phyloP scores from a whole-genome alignment of 139 green algal species.

The Ulvella scutata region DNA sequence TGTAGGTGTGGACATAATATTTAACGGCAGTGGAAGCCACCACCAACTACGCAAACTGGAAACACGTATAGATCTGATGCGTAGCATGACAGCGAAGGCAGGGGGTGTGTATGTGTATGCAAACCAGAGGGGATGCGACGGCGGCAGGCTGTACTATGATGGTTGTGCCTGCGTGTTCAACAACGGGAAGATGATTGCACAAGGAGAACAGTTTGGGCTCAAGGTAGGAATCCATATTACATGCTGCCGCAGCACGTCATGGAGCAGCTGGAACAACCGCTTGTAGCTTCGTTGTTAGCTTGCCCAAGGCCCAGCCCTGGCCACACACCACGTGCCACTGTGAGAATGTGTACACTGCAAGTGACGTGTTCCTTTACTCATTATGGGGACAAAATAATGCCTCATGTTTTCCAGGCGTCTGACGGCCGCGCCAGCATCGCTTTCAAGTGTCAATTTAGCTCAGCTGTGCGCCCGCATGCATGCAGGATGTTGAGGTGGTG shows the following conservation, averaged over 20 bases:
- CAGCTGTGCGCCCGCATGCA: too few species aligned
- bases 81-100: conserved; percentile 59
- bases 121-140: conserved; percentile 95
- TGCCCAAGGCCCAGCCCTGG: too few species aligned
- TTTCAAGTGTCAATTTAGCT: too few species aligned
- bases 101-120: conserved; percentile 95
- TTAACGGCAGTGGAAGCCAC: conserved; percentile 84
- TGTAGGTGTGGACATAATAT: conserved; percentile 81
- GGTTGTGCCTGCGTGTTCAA: conserved; percentile 70
- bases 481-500: conserved; percentile 71
- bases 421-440: too few species aligned
- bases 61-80: conserved; percentile 73
- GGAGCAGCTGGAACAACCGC: too few species aligned
- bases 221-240: conserved; percentile 7
- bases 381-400: too few species aligned
- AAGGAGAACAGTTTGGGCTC: conserved; percentile 50
- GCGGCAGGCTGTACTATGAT: conserved; percentile 88
- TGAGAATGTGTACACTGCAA: too few species aligned
- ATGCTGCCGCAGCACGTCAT: neutral
- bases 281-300: too few species aligned
- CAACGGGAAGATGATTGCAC: conserved; percentile 80
- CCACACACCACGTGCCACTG: too few species aligned
- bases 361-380: conserved; percentile 7
- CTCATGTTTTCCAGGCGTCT: too few species aligned
- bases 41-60: conserved; percentile 84